Evolutionary conservation across 164 flowering plant genomes (phyloP).

Genomic region (Nelumbo lutea): DNA sequence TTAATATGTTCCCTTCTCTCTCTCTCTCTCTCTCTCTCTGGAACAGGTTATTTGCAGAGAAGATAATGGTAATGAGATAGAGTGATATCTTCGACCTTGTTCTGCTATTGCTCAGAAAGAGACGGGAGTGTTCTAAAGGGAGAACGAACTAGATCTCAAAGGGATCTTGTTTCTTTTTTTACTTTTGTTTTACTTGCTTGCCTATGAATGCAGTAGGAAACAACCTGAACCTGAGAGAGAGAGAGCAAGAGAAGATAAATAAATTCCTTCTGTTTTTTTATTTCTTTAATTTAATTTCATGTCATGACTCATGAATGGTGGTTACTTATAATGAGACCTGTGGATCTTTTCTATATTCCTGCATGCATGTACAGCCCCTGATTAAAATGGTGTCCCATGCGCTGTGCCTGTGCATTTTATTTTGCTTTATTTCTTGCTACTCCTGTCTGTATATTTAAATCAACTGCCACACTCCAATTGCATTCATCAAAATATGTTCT

Average conservation of each 20-base stretch:
- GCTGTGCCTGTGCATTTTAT: background rate
- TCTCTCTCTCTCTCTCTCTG: conserved; percentile 1
- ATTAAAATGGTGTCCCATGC: conserved; percentile 4
- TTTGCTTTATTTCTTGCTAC: background rate
- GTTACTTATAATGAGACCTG: conserved; percentile 9
- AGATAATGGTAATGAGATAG: conserved; percentile 36
- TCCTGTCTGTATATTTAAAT: background rate
- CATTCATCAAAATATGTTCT: background rate
- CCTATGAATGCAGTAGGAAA: conserved; percentile 57
- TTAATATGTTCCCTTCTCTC: background rate
- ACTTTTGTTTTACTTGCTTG: conserved; percentile 22
- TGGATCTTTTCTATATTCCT: conserved; percentile 13
- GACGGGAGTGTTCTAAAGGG: conserved; percentile 19
- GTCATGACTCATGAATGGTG: conserved; percentile 19
- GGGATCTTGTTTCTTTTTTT: conserved; percentile 21
- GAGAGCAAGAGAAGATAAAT: conserved; percentile 29
- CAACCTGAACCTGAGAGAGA: conserved; percentile 20
- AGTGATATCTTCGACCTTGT: conserved; percentile 17
- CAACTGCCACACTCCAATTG: background rate
- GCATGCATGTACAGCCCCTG: conserved; percentile 2
- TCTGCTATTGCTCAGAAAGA: conserved; percentile 10
- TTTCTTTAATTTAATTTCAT: conserved; percentile 11
- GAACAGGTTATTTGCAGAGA: conserved; percentile 41
- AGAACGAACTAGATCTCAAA: conserved; percentile 20
- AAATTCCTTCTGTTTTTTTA: conserved; percentile 13